Percentiles rank a stretch among this genome's conserved stretches.
These are phyloP conservation scores for Paspalum vaginatum DNA, from an alignment of 176 grass and related monocot genomes.

Conservation along the genomic window DNA sequence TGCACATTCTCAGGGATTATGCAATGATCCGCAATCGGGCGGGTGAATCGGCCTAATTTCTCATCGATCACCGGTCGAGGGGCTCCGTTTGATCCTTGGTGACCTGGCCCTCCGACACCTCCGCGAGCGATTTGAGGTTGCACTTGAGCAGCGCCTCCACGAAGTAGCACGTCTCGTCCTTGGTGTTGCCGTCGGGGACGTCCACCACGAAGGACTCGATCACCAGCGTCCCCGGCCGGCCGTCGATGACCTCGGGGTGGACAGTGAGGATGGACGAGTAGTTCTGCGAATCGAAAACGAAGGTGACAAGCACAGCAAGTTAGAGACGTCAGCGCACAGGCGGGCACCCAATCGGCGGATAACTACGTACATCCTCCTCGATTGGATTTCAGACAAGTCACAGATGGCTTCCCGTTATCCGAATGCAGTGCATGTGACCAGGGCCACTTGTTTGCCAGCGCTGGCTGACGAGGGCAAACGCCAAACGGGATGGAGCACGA, in stretches of 20 bases:
- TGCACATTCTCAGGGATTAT: conserved; percentile 36
- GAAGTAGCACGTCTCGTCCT: conserved; percentile 94
- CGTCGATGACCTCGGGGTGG: conserved; percentile 88
- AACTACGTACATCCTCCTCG: not conserved
- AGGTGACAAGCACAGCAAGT: conserved; percentile 38
- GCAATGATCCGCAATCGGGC: conserved; percentile 13
- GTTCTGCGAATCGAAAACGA: conserved; percentile 50
- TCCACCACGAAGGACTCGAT: conserved; percentile 93
- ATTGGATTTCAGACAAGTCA: not conserved
- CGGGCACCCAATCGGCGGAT: conserved; percentile 7
- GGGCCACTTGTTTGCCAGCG: conserved; percentile 33
- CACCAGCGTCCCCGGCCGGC: conserved; percentile 72
- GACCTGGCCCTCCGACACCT: conserved; percentile 76
- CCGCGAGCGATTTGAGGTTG: conserved; percentile 94
- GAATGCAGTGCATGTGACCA: conserved; percentile 42
- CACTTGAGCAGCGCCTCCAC: conserved; percentile 89
- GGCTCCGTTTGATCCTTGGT: conserved; percentile 63
- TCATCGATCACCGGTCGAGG: conserved; percentile 48
- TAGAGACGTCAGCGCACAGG: conserved; percentile 19
- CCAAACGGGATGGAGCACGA: conserved; percentile 43
- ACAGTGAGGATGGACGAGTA: conserved; percentile 90
- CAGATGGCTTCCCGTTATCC: conserved; percentile 25
- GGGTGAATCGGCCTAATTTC: not conserved
- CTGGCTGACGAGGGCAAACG: conserved; percentile 40
- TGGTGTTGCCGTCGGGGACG: conserved; percentile 84